These are phyloP conservation scores for Kwoniella europaea DNA, from an alignment of 768 basidiomycete species.

Conservation along the genomic window DNA sequence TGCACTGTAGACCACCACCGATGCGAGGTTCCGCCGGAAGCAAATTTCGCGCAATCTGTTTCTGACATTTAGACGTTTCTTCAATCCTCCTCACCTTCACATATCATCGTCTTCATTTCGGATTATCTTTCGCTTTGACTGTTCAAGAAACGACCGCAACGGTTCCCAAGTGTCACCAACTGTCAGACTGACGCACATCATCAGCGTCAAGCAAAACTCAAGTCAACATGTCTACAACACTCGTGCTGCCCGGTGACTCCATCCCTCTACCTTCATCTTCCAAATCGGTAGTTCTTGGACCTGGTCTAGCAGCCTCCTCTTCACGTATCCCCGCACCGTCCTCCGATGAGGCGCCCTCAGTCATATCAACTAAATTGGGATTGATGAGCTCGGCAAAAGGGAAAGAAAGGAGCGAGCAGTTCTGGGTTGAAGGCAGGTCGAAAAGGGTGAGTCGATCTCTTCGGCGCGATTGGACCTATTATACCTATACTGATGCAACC, in stretches of 20 bases:
- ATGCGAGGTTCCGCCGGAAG: constrained; percentile 1
- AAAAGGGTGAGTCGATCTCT: constrained; percentile 69
- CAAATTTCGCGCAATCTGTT: neutral
- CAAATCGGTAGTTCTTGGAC: constrained; percentile 72
- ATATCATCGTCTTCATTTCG: too few species aligned
- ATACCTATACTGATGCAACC: neutral
- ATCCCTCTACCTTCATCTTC: constrained; percentile 64
- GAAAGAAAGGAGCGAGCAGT: constrained; percentile 67
- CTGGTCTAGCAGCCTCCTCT: constrained; percentile 69
- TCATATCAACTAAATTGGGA: constrained; percentile 54
- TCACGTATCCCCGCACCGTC: constrained; percentile 39
- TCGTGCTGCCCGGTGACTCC: constrained; percentile 80
- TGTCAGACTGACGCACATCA: too few species aligned
- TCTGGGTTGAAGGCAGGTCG: constrained; percentile 88
- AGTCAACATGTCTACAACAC: constrained; percentile 60
- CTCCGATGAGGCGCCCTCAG: constrained; percentile 54
- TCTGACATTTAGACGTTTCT: neutral
- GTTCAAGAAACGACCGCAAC: too few species aligned
- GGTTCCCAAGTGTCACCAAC: too few species aligned
- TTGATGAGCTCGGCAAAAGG: constrained; percentile 39
- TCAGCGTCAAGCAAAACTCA: neutral
- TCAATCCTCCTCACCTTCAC: neutral
- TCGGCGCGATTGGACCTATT: constrained; percentile 12
- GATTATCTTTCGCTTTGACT: too few species aligned
- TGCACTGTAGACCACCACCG: too few species aligned